Evolutionary conservation across 2,329 filamentous ascomycete species (phyloP).

Genomic region (Plectosphaerella sp.): DNA sequence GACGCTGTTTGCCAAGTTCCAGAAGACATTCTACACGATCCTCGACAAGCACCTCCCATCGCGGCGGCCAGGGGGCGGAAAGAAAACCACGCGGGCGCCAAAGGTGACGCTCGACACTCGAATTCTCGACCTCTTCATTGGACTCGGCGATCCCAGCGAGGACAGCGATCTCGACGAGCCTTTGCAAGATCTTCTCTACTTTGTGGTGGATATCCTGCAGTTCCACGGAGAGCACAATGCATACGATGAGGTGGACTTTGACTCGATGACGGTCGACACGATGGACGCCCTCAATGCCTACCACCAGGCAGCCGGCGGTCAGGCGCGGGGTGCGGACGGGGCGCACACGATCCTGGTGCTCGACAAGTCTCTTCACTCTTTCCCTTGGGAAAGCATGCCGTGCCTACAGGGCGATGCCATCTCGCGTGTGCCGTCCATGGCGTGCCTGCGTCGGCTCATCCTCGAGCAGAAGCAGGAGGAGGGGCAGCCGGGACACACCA

Average conservation of each 20-base stretch:
- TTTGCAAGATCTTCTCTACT: constrained; percentile 89
- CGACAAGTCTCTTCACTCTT: constrained; percentile 84
- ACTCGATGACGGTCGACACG: constrained; percentile 82
- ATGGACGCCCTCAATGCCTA: constrained; percentile 80
- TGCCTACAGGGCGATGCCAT: constrained; percentile 77
- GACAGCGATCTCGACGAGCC: constrained; percentile 78
- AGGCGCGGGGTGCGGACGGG: constrained; percentile 34
- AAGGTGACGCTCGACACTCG: constrained; percentile 49
- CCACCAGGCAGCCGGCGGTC: constrained; percentile 47
- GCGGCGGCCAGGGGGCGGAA: constrained; percentile 57
- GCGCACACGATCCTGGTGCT: constrained; percentile 82
- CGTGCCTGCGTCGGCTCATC: constrained; percentile 73
- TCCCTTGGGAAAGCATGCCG: constrained; percentile 94
- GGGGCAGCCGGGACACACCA: constrained; percentile 44
- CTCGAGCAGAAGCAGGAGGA: constrained; percentile 34
- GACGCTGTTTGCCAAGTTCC: constrained; percentile 68
- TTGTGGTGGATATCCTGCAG: constrained; percentile 92
- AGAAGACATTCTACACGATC: constrained; percentile 71
- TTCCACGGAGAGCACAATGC: constrained; percentile 96
- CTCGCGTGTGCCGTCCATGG: constrained; percentile 83
- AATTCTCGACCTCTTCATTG: constrained; percentile 84
- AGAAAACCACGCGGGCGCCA: constrained; percentile 39
- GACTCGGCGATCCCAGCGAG: constrained; percentile 69
- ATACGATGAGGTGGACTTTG: constrained; percentile 97
- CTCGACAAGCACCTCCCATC: constrained; percentile 85